These are phyloP conservation scores for Rhododendron molle DNA, from an alignment of 148 eudicot species.

Conservation along the genomic window DNA sequence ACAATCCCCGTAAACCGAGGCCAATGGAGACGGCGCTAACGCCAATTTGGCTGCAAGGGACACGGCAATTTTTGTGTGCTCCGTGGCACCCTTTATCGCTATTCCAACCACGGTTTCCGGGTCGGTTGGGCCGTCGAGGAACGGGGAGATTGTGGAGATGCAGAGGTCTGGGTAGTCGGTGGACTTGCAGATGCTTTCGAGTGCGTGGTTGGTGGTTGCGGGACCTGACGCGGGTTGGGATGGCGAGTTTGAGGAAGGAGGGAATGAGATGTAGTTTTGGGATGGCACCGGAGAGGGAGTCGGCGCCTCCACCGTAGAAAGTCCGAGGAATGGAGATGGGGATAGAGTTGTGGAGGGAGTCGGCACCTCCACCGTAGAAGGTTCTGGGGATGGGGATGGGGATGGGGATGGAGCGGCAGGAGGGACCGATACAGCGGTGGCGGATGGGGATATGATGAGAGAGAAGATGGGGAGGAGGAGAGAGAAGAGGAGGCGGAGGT, in stretches of 20 bases:
- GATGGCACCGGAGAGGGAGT: neutral
- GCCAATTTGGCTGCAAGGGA: neutral
- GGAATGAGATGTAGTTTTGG: neutral
- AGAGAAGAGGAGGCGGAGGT: neutral
- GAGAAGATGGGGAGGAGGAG: neutral
- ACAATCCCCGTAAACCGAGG: conserved; percentile 12
- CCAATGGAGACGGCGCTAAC: neutral
- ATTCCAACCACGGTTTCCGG: conserved; percentile 15
- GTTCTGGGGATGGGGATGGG: neutral
- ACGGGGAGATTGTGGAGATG: conserved; percentile 12
- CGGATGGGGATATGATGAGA: neutral
- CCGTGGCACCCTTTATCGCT: conserved; percentile 16
- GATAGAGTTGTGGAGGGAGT: neutral
- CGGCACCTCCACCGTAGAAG: neutral
- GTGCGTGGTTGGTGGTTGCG: neutral
- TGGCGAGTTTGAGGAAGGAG: neutral
- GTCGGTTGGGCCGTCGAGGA: conserved; percentile 10
- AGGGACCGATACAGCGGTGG: neutral
- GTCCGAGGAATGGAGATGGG: neutral
- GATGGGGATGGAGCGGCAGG: neutral
- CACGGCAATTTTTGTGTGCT: conserved; percentile 9
- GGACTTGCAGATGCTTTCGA: conserved; percentile 22
- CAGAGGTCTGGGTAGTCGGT: conserved; percentile 36
- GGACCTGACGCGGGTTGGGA: neutral
- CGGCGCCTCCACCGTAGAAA: neutral